Conservation (phyloP, 1,284 basidiomycete species). For the Entoloma clypeatum region DNA sequence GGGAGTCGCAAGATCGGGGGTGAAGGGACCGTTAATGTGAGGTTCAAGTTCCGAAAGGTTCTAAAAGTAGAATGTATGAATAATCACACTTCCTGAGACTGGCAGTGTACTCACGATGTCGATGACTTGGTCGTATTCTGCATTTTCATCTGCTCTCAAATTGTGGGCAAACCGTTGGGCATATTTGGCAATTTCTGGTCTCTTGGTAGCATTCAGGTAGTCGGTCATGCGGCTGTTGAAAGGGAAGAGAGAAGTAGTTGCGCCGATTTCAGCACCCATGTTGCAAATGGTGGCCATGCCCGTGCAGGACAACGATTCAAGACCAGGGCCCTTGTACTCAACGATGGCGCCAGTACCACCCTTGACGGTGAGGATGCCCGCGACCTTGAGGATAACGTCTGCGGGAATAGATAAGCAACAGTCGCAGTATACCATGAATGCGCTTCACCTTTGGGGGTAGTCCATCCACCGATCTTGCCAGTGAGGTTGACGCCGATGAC, state of each 20-base stretch:
- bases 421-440: not conserved
- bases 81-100: not conserved
- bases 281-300: constrained; percentile 99
- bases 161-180: constrained; percentile 91
- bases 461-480: constrained; percentile 96
- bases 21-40: constrained; percentile 99
- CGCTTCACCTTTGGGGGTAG: constrained; percentile 84
- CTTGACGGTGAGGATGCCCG: constrained; percentile 96
- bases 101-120: constrained; percentile 69
- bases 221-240: constrained; percentile 94
- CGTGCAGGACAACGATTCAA: constrained; percentile 95
- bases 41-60: constrained; percentile 97
- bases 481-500: constrained; percentile 97
- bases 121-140: constrained; percentile 93
- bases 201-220: constrained; percentile 94
- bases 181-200: constrained; percentile 85
- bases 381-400: constrained; percentile 97
- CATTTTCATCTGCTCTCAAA: constrained; percentile 84
- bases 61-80: constrained; percentile 31
- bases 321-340: constrained; percentile 92
- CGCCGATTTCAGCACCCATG: constrained; percentile 99
- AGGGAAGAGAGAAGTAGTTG: constrained; percentile 98
- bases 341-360: constrained; percentile 97
- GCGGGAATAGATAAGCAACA: constrained; percentile 1
- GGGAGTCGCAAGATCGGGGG: constrained; percentile 93